Evolutionary conservation across 2,329 filamentous ascomycete species (phyloP).

Genomic region (Hypoxylon sp.): DNA sequence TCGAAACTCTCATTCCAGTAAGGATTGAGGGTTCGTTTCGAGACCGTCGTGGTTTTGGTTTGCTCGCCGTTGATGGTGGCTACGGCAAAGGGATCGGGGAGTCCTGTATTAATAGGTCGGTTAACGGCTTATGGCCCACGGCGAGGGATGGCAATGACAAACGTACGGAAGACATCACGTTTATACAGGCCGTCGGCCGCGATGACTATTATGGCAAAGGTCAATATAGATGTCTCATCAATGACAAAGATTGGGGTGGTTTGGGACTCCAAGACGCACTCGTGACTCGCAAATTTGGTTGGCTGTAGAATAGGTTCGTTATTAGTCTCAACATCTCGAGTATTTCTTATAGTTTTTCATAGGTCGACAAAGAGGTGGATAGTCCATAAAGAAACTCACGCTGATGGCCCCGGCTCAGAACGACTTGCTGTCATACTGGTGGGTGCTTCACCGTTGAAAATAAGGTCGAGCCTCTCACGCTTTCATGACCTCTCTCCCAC

Average conservation of each 20-base stretch:
- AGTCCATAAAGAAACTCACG: slow-evolving; percentile 64
- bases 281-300: slow-evolving; percentile 92
- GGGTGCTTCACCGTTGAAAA: slow-evolving; percentile 31
- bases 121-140: slow-evolving; percentile 23
- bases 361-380: not conserved
- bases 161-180: slow-evolving; percentile 98
- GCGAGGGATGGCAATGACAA: slow-evolving; percentile 17
- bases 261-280: slow-evolving; percentile 71
- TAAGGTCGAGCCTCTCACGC: slow-evolving; percentile 48
- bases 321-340: slow-evolving; percentile 52
- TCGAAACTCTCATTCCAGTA: slow-evolving; percentile 99
- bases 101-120: slow-evolving; percentile 70
- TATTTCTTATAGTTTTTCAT: not conserved
- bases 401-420: slow-evolving; percentile 73
- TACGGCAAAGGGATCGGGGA: slow-evolving; percentile 97
- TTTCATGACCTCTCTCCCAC: slow-evolving; percentile 41
- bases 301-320: slow-evolving; percentile 62
- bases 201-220: slow-evolving; percentile 77
- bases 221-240: slow-evolving; percentile 55
- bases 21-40: slow-evolving; percentile 98
- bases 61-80: slow-evolving; percentile 98
- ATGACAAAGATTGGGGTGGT: slow-evolving; percentile 12
- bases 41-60: slow-evolving; percentile 96
- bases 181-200: slow-evolving; percentile 99
- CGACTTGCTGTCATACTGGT: slow-evolving; percentile 62